phyloP scores from a whole-genome alignment of 441 rosid species.

The Adansonia gregorii region DNA sequence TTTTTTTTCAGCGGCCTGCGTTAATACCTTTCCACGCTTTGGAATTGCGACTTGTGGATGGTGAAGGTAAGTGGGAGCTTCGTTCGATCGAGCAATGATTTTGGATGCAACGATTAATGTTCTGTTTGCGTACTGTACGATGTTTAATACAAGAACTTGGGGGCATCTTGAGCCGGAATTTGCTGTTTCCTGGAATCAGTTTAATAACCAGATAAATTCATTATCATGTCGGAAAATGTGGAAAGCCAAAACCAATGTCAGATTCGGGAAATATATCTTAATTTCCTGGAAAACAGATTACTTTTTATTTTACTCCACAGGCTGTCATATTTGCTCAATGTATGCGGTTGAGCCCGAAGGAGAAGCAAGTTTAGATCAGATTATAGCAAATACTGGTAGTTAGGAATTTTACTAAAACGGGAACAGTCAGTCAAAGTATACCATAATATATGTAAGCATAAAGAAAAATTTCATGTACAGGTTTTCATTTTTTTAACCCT shows the following conservation, averaged over 20 bases:
- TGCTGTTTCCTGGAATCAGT: neutral
- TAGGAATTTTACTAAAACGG: neutral
- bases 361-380: constrained; percentile 14
- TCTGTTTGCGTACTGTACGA: neutral
- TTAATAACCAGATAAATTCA: neutral
- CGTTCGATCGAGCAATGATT: constrained; percentile 65
- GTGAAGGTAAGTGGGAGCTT: constrained; percentile 98
- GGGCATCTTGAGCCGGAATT: neutral
- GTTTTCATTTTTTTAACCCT: neutral
- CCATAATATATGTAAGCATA: constrained; percentile 27
- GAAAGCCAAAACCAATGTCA: neutral
- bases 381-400: constrained; percentile 21
- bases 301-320: constrained; percentile 8
- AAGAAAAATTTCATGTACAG: constrained; percentile 37
- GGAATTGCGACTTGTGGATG: constrained; percentile 91
- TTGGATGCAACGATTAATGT: neutral
- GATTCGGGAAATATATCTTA: neutral
- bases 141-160: neutral
- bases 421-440: constrained; percentile 8
- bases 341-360: constrained; percentile 10
- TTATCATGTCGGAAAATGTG: neutral
- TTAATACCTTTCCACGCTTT: constrained; percentile 80
- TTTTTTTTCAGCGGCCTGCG: constrained; percentile 80
- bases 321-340: neutral
- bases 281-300: neutral